Evolutionary conservation across 1,139 yeast genomes (phyloP).

Genomic region (Nakaseomyces glabratus): DNA sequence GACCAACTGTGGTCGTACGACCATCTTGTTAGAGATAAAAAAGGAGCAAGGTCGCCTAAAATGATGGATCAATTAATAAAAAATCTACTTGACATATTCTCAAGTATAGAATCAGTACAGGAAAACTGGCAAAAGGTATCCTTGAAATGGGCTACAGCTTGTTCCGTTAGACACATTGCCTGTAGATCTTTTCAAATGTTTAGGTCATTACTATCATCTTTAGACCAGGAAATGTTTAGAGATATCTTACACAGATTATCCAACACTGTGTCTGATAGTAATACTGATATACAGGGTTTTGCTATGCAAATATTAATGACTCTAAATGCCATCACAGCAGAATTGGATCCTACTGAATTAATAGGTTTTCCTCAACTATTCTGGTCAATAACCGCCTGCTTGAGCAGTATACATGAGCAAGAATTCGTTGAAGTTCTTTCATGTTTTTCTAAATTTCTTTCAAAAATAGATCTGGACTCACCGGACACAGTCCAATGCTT

Average conservation of each 20-base stretch:
- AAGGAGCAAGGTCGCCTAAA: slow-evolving; percentile 80
- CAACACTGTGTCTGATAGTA: slow-evolving; percentile 84
- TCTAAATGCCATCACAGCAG: slow-evolving; percentile 81
- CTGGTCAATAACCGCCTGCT: slow-evolving; percentile 93
- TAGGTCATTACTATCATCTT: slow-evolving; percentile 64
- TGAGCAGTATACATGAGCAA: slow-evolving; percentile 83
- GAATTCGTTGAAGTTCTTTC: slow-evolving; percentile 85
- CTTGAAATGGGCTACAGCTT: slow-evolving; percentile 89
- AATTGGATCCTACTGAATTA: slow-evolving; percentile 65
- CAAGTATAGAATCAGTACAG: slow-evolving; percentile 47
- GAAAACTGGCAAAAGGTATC: slow-evolving; percentile 81
- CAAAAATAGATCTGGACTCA: slow-evolving; percentile 79
- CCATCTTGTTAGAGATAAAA: slow-evolving; percentile 66
- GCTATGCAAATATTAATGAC: slow-evolving; percentile 97
- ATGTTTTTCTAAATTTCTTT: slow-evolving; percentile 69
- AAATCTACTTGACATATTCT: slow-evolving; percentile 51
- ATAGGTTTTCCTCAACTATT: slow-evolving; percentile 87
- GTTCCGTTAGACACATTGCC: slow-evolving; percentile 95
- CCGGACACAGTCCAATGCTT: slow-evolving; percentile 79
- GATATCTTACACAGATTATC: slow-evolving; percentile 92
- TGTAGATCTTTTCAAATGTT: slow-evolving; percentile 92
- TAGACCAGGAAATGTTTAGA: slow-evolving; percentile 81
- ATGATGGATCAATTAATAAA: slow-evolving; percentile 76
- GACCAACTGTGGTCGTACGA: slow-evolving; percentile 74
- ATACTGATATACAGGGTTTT: slow-evolving; percentile 88